phyloP scores from a whole-genome alignment of 2,329 filamentous ascomycete genomes.

The Fonsecaea nubica region DNA sequence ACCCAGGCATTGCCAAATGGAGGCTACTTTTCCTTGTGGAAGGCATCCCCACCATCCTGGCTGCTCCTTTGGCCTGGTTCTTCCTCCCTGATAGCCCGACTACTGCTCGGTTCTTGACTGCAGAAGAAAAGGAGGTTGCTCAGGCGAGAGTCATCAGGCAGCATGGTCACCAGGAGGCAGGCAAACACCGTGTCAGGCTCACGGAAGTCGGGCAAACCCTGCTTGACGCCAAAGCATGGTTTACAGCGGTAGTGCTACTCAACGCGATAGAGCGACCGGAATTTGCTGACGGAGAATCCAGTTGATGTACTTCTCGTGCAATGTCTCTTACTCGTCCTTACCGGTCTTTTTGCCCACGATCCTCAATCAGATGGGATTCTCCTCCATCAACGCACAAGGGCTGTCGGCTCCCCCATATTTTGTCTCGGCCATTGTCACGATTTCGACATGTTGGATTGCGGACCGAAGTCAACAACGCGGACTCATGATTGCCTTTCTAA shows the following conservation, averaged over 20 bases:
- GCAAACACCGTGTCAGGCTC: neutral
- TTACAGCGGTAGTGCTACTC: constrained; percentile 31
- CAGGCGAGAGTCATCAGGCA: constrained; percentile 24
- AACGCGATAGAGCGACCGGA: neutral
- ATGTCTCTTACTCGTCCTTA: constrained; percentile 69
- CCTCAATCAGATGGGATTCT: constrained; percentile 71
- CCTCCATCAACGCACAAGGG: constrained; percentile 70
- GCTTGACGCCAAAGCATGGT: constrained; percentile 7
- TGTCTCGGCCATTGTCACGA: constrained; percentile 67
- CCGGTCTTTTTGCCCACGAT: constrained; percentile 71
- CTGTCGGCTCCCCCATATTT: constrained; percentile 75
- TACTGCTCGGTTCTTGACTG: constrained; percentile 52
- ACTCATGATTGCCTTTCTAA: constrained; percentile 63
- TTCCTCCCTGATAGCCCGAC: constrained; percentile 60
- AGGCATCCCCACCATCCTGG: constrained; percentile 62
- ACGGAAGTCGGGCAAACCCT: constrained; percentile 1
- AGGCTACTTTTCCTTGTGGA: constrained; percentile 70
- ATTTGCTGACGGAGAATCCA: neutral
- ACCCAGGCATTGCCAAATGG: constrained; percentile 61
- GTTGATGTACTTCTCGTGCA: constrained; percentile 65
- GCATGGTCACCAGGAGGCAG: constrained; percentile 25
- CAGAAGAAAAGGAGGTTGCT: constrained; percentile 57
- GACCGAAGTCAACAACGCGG: constrained; percentile 71
- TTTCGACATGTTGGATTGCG: constrained; percentile 68
- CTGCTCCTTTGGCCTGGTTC: constrained; percentile 60